Evolutionary conservation across 2,329 filamentous ascomycete species (phyloP).

Genomic region (Corinectria fuckeliana): DNA sequence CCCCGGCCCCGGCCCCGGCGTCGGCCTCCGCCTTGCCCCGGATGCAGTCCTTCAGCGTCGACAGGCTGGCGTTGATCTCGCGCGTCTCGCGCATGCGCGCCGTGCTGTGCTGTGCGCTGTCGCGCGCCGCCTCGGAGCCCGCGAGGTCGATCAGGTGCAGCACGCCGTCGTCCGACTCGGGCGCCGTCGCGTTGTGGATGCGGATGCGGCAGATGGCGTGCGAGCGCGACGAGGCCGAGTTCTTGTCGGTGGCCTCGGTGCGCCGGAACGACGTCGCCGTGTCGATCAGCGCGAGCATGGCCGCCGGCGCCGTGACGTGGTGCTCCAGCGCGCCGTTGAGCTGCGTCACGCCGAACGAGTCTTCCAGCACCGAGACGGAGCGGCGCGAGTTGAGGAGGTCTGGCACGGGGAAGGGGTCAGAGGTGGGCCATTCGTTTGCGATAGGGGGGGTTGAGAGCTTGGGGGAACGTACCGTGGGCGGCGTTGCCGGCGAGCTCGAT

Average conservation of each 20-base stretch:
- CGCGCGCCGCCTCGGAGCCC: conserved; percentile 56
- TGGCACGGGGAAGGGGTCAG: not conserved
- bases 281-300: conserved; percentile 45
- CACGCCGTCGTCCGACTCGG: conserved; percentile 46
- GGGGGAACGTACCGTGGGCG: conserved; percentile 34
- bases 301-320: conserved; percentile 36
- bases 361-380: conserved; percentile 52
- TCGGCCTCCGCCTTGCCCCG: conserved; percentile 50
- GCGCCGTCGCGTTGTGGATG: conserved; percentile 42
- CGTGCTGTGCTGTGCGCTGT: conserved; percentile 46
- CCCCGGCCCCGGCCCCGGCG: conserved; percentile 37
- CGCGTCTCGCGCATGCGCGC: conserved; percentile 54
- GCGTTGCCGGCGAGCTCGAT: conserved; percentile 49
- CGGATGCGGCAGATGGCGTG: conserved; percentile 57
- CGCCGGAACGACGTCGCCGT: conserved; percentile 48
- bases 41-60: conserved; percentile 60
- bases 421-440: not conserved
- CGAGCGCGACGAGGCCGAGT: conserved; percentile 55
- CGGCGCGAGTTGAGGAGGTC: conserved; percentile 52
- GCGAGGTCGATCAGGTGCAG: conserved; percentile 57
- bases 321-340: conserved; percentile 52
- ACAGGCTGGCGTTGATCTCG: conserved; percentile 57
- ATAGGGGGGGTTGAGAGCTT: too few relatives aligned
- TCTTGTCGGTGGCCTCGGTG: conserved; percentile 53
- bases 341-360: conserved; percentile 52